Percentiles rank a stretch among this genome's conserved stretches.
phyloP scores from a whole-genome alignment of 306 rosid genomes.

The Prunus armeniaca region DNA sequence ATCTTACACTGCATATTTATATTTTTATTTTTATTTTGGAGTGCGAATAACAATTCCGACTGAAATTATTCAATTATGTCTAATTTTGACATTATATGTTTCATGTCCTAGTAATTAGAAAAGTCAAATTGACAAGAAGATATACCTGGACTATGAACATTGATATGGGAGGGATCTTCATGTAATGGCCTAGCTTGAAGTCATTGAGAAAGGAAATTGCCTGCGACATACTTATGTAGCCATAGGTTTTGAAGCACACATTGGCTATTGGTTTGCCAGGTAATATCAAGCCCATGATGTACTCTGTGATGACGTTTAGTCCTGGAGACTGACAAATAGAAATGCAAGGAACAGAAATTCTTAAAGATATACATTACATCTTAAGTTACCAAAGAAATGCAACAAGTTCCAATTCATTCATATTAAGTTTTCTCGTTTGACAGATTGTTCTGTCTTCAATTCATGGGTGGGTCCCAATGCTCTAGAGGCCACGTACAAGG shows the following conservation, averaged over 20 bases:
- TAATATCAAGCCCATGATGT: conserved; percentile 53
- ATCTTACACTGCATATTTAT: no score
- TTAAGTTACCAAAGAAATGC: no score
- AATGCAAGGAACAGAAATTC: neutral
- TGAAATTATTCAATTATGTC: no score
- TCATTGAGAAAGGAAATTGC: conserved; percentile 54
- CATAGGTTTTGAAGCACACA: conserved; percentile 70
- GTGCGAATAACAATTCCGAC: no score
- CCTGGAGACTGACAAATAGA: conserved; percentile 47
- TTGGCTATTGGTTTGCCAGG: conserved; percentile 67
- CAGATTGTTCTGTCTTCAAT: no score
- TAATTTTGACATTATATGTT: no score
- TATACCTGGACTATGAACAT: conserved; percentile 74
- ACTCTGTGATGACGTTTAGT: conserved; percentile 60
- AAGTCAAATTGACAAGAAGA: neutral
- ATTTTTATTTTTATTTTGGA: no score
- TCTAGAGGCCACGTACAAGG: no score
- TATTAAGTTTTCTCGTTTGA: no score
- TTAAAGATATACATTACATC: no score
- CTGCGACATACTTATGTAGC: conserved; percentile 67
- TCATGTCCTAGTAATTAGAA: neutral
- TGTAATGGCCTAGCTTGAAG: conserved; percentile 70
- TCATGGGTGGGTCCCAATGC: no score
- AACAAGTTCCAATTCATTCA: no score
- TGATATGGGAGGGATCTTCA: conserved; percentile 71